These are phyloP conservation scores for Rachicladosporium sp. DNA, from an alignment of 2,329 filamentous ascomycete species.

Conservation along the genomic window DNA sequence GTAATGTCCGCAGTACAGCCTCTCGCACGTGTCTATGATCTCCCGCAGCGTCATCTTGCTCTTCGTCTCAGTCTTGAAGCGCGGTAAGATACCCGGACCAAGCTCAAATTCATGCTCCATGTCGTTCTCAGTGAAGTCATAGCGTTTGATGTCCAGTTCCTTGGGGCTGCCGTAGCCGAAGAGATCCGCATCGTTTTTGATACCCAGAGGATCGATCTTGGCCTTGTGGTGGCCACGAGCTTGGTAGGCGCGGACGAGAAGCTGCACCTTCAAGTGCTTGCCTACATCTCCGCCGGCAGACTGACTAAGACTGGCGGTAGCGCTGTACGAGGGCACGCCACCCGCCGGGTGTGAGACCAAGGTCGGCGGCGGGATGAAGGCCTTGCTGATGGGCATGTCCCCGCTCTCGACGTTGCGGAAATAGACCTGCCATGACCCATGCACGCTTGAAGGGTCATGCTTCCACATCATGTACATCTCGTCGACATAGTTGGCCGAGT, in stretches of 20 bases:
- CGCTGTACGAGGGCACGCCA: slow-evolving; percentile 59
- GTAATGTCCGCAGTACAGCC: slow-evolving; percentile 93
- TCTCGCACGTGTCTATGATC: slow-evolving; percentile 86
- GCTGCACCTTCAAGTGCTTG: slow-evolving; percentile 95
- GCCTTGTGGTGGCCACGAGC: slow-evolving; percentile 97
- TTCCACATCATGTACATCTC: slow-evolving; percentile 99
- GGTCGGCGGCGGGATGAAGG: slow-evolving; percentile 89
- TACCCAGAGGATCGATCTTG: slow-evolving; percentile 89
- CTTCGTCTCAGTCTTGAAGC: slow-evolving; percentile 76
- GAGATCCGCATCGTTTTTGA: slow-evolving; percentile 71
- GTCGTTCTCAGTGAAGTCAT: slow-evolving; percentile 89
- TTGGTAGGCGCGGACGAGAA: slow-evolving; percentile 94
- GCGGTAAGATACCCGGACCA: slow-evolving; percentile 86
- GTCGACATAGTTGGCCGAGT: slow-evolving; percentile 97
- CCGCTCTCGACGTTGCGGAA: slow-evolving; percentile 99
- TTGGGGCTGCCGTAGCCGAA: slow-evolving; percentile 82
- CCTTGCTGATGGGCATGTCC: slow-evolving; percentile 93
- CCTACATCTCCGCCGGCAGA: slow-evolving; percentile 74
- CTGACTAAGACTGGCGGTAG: slow-evolving; percentile 51
- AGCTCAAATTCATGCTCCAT: slow-evolving; percentile 84
- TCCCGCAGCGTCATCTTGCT: slow-evolving; percentile 96
- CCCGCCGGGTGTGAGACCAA: slow-evolving; percentile 73
- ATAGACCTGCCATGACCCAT: slow-evolving; percentile 98
- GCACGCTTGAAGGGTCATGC: slow-evolving; percentile 80
- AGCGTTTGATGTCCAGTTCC: slow-evolving; percentile 85